phyloP scores from a whole-genome alignment of 2,329 filamentous ascomycete genomes.

The Exophiala spinifera region DNA sequence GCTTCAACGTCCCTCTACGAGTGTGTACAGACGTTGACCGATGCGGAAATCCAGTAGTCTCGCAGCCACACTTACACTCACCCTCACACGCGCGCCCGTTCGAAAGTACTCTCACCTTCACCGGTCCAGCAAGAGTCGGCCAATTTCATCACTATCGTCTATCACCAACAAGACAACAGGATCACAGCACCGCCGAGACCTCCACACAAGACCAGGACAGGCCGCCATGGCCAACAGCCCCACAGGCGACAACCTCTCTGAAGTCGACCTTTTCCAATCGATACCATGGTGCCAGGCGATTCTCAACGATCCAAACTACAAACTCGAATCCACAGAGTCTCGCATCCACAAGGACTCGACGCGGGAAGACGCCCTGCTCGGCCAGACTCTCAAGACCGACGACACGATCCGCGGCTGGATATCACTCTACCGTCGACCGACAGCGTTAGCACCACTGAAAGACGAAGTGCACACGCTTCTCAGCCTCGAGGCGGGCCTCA shows the following conservation, averaged over 20 bases:
- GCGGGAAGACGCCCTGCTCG: conserved; percentile 6
- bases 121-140: too few species aligned
- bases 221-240: too few species aligned
- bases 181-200: too few species aligned
- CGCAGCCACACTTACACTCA: too few species aligned
- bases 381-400: conserved; percentile 8
- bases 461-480: conserved; percentile 12
- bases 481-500: conserved; percentile 9
- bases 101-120: too few species aligned
- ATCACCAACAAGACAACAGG: too few species aligned
- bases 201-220: too few species aligned
- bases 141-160: too few species aligned
- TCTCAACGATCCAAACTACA: conserved; percentile 11
- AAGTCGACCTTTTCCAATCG: conserved; percentile 5
- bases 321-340: conserved; percentile 1
- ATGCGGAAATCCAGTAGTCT: too few species aligned
- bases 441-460: neutral
- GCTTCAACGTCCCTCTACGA: too few species aligned
- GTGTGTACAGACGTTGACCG: too few species aligned
- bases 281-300: conserved; percentile 15
- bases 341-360: neutral
- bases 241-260: neutral
- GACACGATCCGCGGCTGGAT: conserved; percentile 14
- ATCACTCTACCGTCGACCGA: conserved; percentile 8
- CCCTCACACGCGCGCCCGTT: too few species aligned